Conservation (phyloP, 306 rosid genomes). For the Trichosanthes cucumerina region DNA sequence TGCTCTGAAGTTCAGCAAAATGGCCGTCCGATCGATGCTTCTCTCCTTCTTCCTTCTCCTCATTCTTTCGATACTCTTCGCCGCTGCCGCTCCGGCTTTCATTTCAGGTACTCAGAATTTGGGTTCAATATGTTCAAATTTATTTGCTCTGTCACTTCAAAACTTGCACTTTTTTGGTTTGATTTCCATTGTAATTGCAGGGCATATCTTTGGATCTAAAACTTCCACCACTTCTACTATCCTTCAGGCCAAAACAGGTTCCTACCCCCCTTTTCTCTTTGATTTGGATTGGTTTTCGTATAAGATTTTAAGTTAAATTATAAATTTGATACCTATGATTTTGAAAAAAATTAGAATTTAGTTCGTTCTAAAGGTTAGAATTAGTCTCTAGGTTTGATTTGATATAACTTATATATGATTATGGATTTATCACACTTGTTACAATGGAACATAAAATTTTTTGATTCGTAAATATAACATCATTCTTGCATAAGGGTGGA, state of each 20-base stretch:
- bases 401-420: no score
- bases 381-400: no score
- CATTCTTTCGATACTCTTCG: neutral
- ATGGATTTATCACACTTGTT: no score
- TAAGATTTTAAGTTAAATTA: no score
- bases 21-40: neutral
- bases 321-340: no score
- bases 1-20: neutral
- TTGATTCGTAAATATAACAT: no score
- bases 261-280: neutral
- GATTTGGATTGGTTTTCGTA: neutral
- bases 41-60: neutral
- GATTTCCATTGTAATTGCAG: neutral
- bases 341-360: no score
- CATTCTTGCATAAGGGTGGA: no score
- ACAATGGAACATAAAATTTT: no score
- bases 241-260: neutral
- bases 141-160: neutral
- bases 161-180: neutral
- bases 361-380: no score
- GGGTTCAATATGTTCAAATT: neutral
- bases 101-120: neutral
- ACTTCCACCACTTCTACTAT: neutral
- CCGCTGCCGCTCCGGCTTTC: neutral
- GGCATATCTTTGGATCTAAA: neutral